These are phyloP conservation scores for Prunus persica DNA, from an alignment of 306 rosid genomes.

Conservation along the genomic window DNA sequence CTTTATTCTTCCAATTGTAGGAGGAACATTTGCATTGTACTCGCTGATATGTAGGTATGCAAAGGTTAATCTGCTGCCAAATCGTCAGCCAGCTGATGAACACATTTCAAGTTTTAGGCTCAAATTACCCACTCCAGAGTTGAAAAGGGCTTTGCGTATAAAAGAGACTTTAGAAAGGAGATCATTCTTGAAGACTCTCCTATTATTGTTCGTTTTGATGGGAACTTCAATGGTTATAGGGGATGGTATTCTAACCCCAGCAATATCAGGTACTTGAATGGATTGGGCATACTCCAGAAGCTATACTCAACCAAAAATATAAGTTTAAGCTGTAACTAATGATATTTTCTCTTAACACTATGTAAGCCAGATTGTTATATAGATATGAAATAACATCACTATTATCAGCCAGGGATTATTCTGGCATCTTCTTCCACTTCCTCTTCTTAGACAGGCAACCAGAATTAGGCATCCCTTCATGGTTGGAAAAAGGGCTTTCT, in stretches of 20 bases:
- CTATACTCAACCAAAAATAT: background rate
- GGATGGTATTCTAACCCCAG: slow-evolving; percentile 96
- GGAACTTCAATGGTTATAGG: slow-evolving; percentile 98
- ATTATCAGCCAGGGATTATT: background rate
- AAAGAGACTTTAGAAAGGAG: slow-evolving; percentile 74
- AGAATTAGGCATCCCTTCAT: background rate
- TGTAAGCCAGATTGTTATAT: background rate
- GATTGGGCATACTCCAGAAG: background rate
- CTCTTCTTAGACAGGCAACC: background rate
- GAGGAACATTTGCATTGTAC: slow-evolving; percentile 97
- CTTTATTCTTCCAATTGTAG: slow-evolving; percentile 45
- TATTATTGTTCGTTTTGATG: slow-evolving; percentile 78
- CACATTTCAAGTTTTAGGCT: slow-evolving; percentile 85
- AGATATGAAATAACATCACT: background rate
- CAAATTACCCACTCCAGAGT: slow-evolving; percentile 87
- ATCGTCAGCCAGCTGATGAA: slow-evolving; percentile 91
- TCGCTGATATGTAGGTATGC: slow-evolving; percentile 96
- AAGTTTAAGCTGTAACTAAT: background rate
- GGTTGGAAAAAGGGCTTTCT: background rate
- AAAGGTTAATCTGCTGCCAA: slow-evolving; percentile 75
- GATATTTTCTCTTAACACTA: background rate
- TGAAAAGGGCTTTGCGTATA: slow-evolving; percentile 78
- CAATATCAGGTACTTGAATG: slow-evolving; percentile 72
- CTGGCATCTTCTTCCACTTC: background rate
- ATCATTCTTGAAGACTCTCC: slow-evolving; percentile 50